Evolutionary conservation across 441 rosid species (phyloP), one percentile per base, ranked within the genome.

Genomic region (Capsella rubella): DNA sequence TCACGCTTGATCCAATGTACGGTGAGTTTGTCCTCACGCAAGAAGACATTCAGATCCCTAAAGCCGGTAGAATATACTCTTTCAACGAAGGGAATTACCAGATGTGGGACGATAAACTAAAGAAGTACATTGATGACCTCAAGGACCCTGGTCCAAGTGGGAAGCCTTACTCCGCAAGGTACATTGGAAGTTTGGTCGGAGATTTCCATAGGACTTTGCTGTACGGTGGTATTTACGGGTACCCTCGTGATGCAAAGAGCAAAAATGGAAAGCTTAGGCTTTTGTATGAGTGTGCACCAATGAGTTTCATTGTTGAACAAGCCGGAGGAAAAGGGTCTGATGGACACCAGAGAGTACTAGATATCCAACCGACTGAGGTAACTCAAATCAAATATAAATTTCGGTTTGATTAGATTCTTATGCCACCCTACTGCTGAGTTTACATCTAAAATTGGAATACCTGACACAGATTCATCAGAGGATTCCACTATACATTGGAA

Each of bases 241-340:
- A 95, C 79, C 97, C 97, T 0, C 90, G 92, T 60, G 97, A 95
- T 82, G 79, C 84, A 74, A 92, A 87, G 84, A 95, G 94, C 86
- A 88, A 89, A 84, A 95, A 95, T 47, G 97, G 97, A 62, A 95
- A 92, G 86, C 84, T 95, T 64, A 92, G 97, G 83, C 89, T 92
- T 37, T 76, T 92, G 84, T 92, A 90, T 40, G 99, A 95, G 67
- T 88, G 97, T 67, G 97, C 99, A 67, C 99, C 97, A 0, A 95
- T 95, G 99, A 95, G 99, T 82, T 95, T 89, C 74, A 90, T 95
- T 14, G 97, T 78, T 7, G 97, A 95, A 82, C 97, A 95, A 86
- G 97, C 99, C 5, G 99, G 97, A 28, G 97, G 97, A 16, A 92
- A 95, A 85, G 97, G 97, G 5, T 92, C 97, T 9, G 97, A 89